phyloP scores from a whole-genome alignment of 225 moss, liverwort and hornwort genomes.

The Polytrichum commune region DNA sequence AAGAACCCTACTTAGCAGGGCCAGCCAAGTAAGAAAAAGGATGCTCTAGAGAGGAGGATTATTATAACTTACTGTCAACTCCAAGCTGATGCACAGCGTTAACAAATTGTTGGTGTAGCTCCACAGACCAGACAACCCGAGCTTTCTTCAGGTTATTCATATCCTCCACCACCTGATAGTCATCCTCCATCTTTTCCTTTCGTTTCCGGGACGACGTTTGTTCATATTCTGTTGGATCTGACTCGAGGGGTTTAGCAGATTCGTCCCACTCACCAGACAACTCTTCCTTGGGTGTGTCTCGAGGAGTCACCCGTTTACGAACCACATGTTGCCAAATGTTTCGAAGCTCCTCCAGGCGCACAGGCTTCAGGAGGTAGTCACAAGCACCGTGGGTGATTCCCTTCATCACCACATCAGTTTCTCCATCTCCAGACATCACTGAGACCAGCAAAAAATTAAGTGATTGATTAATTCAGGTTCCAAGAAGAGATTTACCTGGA shows the following conservation, averaged over 20 bases:
- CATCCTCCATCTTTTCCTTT: constrained; percentile 78
- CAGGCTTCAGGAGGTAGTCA: constrained; percentile 92
- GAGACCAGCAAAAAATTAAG: background rate
- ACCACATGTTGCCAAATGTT: constrained; percentile 99
- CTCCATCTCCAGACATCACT: constrained; percentile 99
- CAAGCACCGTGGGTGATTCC: constrained; percentile 93
- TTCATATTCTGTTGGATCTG: constrained; percentile 42
- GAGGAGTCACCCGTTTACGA: constrained; percentile 70
- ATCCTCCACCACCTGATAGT: constrained; percentile 65
- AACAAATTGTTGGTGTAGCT: constrained; percentile 94
- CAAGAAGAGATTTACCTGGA: too few species aligned
- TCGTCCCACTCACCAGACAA: constrained; percentile 72
- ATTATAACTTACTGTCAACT: constrained; percentile 74
- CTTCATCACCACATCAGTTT: constrained; percentile 91
- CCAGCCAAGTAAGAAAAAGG: too few species aligned
- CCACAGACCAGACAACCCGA: constrained; percentile 87
- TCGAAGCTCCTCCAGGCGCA: constrained; percentile 82
- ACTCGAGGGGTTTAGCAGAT: constrained; percentile 35
- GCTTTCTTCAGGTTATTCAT: constrained; percentile 88
- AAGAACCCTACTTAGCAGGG: too few species aligned
- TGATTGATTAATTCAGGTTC: too few species aligned
- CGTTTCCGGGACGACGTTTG: constrained; percentile 61
- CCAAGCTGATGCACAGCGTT: constrained; percentile 91
- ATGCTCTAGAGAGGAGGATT: too few species aligned
- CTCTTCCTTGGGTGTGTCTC: constrained; percentile 64